phyloP scores from a whole-genome alignment of 1,139 yeast species.

The Suhomyces wounanorum region DNA sequence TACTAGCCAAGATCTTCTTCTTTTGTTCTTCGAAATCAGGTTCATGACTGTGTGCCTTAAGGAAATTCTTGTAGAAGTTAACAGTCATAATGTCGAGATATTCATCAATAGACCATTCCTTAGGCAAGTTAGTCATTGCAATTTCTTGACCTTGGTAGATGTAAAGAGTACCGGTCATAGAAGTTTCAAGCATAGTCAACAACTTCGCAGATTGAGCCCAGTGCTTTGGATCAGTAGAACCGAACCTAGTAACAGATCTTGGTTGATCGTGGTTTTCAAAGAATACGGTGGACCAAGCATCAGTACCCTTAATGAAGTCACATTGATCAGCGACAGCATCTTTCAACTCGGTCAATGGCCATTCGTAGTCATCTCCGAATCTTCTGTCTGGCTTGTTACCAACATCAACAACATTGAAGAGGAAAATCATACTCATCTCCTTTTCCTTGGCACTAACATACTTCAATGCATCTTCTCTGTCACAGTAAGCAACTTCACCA shows the following conservation, averaged over 20 bases:
- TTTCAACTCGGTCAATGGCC: constrained; percentile 44
- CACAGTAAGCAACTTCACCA: constrained; percentile 53
- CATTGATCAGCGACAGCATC: constrained; percentile 37
- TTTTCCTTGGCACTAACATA: constrained; percentile 51
- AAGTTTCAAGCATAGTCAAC: constrained; percentile 46
- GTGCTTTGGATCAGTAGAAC: constrained; percentile 40
- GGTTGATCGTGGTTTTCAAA: constrained; percentile 64
- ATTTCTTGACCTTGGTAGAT: constrained; percentile 65
- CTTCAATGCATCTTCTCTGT: constrained; percentile 44
- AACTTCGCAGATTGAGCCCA: constrained; percentile 46
- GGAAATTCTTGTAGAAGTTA: constrained; percentile 42
- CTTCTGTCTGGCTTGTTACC: constrained; percentile 41
- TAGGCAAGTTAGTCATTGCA: constrained; percentile 54
- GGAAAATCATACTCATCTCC: constrained; percentile 56
- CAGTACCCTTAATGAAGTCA: constrained; percentile 48
- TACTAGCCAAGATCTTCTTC: constrained; percentile 31
- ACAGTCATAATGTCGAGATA: constrained; percentile 53
- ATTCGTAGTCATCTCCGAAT: constrained; percentile 33
- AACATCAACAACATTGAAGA: constrained; percentile 48
- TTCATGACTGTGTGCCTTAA: constrained; percentile 32
- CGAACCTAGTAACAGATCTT: constrained; percentile 54
- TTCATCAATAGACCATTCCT: constrained; percentile 49
- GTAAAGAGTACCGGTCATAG: constrained; percentile 58
- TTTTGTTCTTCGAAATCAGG: constrained; percentile 30
- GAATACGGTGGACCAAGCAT: constrained; percentile 62